phyloP scores from a whole-genome alignment of 129 eudicot genomes.

The Lactuca saligna region DNA sequence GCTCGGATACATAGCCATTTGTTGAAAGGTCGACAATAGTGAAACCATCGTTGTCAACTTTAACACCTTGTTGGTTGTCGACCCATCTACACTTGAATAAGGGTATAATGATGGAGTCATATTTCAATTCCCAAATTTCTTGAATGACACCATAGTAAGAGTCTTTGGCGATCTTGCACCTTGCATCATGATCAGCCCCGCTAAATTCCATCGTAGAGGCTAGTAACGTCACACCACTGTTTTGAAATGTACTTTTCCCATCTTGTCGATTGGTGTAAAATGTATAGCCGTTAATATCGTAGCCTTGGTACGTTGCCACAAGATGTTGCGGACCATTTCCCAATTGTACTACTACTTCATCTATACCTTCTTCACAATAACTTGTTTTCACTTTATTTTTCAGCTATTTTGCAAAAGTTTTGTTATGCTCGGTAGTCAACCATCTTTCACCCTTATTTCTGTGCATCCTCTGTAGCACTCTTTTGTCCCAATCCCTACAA shows the following conservation, averaged over 20 bases:
- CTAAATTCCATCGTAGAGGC: neutral
- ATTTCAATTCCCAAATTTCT: conserved; percentile 4
- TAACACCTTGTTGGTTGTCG: neutral
- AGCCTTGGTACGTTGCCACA: conserved; percentile 3
- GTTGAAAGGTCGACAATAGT: neutral
- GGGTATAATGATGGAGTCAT: neutral
- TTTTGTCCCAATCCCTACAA: neutral
- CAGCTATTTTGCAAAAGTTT: neutral
- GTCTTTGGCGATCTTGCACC: neutral
- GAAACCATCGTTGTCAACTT: neutral
- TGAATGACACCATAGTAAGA: conserved; percentile 15
- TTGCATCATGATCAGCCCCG: neutral
- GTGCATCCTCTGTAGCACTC: neutral
- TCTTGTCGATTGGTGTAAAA: no score
- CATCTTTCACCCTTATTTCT: neutral
- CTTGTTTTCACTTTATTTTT: neutral
- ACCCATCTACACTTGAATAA: conserved; percentile 12
- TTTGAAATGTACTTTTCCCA: neutral
- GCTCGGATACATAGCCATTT: neutral
- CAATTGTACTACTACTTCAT: neutral
- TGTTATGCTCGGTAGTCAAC: conserved; percentile 1
- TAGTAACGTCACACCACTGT: neutral
- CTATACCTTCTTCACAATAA: no score
- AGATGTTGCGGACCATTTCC: neutral
- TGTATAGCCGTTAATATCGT: neutral